A percentile compares a stretch with the other conserved stretches of the same genome.
Conservation (phyloP, 192 early-diverging fungal genomes). For the Podila horticola region DNA sequence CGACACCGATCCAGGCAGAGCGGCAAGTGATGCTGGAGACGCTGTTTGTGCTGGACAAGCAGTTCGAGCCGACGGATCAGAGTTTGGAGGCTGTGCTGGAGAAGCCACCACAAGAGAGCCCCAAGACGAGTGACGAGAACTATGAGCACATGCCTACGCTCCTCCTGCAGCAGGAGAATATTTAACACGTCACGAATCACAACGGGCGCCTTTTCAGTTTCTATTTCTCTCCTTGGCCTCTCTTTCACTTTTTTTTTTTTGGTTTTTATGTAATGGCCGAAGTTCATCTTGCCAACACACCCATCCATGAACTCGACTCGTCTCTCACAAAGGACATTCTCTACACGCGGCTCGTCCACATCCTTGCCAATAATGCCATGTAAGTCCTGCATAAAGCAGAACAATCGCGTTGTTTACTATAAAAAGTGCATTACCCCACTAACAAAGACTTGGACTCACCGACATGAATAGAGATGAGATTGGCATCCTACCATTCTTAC, state of each 20-base stretch:
- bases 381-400: neutral
- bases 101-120: neutral
- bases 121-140: neutral
- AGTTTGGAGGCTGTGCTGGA: neutral
- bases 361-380: slow-evolving; percentile 34
- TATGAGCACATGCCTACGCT: neutral
- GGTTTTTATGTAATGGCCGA: slow-evolving; percentile 12
- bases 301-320: slow-evolving; percentile 30
- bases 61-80: neutral
- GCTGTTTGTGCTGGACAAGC: slow-evolving; percentile 23
- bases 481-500: slow-evolving; percentile 40
- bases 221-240: neutral
- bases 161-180: neutral
- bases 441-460: neutral
- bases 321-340: slow-evolving; percentile 31
- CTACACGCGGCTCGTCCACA: slow-evolving; percentile 21
- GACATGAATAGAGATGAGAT: slow-evolving; percentile 28
- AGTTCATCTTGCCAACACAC: slow-evolving; percentile 37
- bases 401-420: no score
- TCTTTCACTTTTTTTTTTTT: neutral
- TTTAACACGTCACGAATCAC: neutral
- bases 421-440: neutral
- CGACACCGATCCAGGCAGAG: slow-evolving; percentile 9
- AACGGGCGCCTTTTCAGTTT: no score
- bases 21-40: slow-evolving; percentile 21